Evolutionary conservation across 1,139 yeast species (phyloP).

Genomic region (Protomyces arabidopsidicola): DNA sequence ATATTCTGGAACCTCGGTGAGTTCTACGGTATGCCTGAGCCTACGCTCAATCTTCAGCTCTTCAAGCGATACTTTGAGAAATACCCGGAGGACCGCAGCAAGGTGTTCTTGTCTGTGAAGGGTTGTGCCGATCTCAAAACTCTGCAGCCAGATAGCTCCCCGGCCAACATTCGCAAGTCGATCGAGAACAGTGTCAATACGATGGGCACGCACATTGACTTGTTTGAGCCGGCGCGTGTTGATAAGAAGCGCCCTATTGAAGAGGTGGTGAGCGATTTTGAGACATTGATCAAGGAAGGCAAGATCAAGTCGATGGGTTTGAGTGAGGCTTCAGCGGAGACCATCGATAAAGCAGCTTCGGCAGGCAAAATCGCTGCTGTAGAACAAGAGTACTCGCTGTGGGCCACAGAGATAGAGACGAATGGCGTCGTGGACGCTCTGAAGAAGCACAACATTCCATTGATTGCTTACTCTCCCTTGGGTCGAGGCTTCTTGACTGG

Average conservation of each 20-base stretch:
- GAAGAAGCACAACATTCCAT: conserved; percentile 55
- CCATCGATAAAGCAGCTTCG: conserved; percentile 55
- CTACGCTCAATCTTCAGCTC: conserved; percentile 50
- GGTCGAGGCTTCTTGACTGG: conserved; percentile 78
- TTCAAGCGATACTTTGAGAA: conserved; percentile 54
- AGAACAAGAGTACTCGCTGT: conserved; percentile 71
- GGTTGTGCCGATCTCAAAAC: conserved; percentile 50
- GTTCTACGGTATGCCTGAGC: conserved; percentile 59
- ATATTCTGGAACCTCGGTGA: conserved; percentile 70
- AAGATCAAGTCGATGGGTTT: conserved; percentile 58
- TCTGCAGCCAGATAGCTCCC: conserved; percentile 49
- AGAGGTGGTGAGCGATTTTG: conserved; percentile 37
- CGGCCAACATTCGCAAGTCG: conserved; percentile 48
- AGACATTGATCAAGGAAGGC: conserved; percentile 38
- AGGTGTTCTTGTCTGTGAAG: conserved; percentile 60
- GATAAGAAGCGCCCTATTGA: conserved; percentile 47
- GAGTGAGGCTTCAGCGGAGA: conserved; percentile 61
- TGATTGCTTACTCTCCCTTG: conserved; percentile 76
- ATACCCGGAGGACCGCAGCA: conserved; percentile 52
- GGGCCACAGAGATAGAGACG: conserved; percentile 52
- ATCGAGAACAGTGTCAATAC: conserved; percentile 49
- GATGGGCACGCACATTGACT: conserved; percentile 50
- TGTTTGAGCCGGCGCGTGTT: conserved; percentile 67
- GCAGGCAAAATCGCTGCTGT: conserved; percentile 57
- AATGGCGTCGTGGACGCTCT: conserved; percentile 60